Base-by-base conservation (phyloP, 805 yeast genomes). In the Saccharomyces kudriavzevii region DNA sequence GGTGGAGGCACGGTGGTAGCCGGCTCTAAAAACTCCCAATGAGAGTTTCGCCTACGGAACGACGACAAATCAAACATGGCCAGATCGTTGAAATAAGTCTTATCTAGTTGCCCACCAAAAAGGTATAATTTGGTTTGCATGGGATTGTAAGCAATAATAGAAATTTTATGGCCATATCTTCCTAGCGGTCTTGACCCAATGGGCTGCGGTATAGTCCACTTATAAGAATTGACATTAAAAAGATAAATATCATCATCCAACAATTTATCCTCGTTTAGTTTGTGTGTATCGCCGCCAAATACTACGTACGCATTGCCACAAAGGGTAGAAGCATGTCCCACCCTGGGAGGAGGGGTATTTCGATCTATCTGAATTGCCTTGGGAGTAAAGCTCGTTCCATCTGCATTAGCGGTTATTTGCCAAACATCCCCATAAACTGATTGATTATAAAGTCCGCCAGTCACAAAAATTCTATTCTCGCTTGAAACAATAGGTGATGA, bases 341-440 rank as follows among this genome's bases (percentile, higher is more conserved):
- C 97, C 62, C 99, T 83, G 30, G 98, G 97, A n/a, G 96, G 92
- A 1, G 97, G 97, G 17, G 89, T 81, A 50, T 86, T 83, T 56
- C 85, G 89, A 50, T 82, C 80, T 56, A 87, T 87, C 55, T 86
- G 87, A 49, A 85, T 62, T 75, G 85, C 50, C 77, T 69, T 47
- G 74, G 82, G 64, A 64, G 70, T 59, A 61, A 76, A 52, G 58
- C 56, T 35, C 70, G 71, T 52, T 69, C 77, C 66, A 51, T 69
- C 63, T 6, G 76, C 74, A 48, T 63, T 56, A 4, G 70, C 68
- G 57, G 80, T 80, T 54, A 92, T 76, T 54, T 86, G 83, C 99
- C 99, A 94, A 59, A 96, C 83, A 68, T 94, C 99, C 49, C 96
- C 97, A 70, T 87, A 89, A 5, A 92, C 97, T 17, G 91, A 84